Conservation (phyloP, 2,329 filamentous ascomycete species). For the Colletotrichum paranaense region DNA sequence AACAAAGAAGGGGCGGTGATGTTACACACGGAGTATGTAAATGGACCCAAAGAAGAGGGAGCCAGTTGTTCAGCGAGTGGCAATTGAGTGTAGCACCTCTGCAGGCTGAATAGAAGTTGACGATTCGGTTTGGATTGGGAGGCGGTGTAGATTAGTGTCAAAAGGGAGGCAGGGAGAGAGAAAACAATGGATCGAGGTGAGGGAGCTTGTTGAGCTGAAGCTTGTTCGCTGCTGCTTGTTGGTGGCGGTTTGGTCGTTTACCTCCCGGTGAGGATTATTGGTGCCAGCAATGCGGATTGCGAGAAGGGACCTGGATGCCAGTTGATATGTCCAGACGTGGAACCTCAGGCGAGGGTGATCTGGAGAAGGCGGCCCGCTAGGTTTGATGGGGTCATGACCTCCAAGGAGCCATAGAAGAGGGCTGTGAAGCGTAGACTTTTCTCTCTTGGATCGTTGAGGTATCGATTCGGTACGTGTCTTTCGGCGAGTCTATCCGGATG, state of each 20-base stretch:
- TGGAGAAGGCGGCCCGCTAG: not conserved
- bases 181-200: not conserved
- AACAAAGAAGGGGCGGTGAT: conserved; percentile 12
- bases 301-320: not conserved
- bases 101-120: not conserved
- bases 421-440: conserved; percentile 12
- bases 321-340: not conserved
- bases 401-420: not conserved
- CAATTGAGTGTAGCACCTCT: not conserved
- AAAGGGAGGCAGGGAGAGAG: not conserved
- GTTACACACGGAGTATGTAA: not conserved
- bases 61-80: not conserved
- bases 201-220: not conserved
- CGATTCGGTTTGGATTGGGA: not conserved
- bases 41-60: not conserved
- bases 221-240: not conserved
- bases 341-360: not conserved
- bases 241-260: not conserved
- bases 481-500: not conserved
- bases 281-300: conserved; percentile 3
- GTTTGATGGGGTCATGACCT: not conserved
- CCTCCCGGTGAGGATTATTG: not conserved
- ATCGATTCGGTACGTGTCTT: not conserved
- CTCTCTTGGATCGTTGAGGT: not conserved
- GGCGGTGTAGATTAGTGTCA: conserved; percentile 7